Evolutionary conservation across 495 filamentous ascomycete genomes (phyloP).

Genomic region (Talaromyces nanjingensis): DNA sequence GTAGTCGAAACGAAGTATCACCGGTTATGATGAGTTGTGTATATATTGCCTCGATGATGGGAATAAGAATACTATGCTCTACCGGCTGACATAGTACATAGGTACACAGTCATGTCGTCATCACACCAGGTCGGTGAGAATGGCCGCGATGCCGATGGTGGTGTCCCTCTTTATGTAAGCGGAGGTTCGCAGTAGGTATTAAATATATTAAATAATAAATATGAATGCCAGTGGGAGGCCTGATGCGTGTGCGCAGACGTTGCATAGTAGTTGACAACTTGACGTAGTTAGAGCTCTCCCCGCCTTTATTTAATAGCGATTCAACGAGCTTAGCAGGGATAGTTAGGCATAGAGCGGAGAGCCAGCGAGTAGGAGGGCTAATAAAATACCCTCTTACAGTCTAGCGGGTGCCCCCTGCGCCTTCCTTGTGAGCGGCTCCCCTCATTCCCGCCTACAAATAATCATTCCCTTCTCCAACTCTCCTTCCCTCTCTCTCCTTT

Average conservation of each 20-base stretch:
- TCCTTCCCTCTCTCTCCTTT: slow-evolving; percentile 5
- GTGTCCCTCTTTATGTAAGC: not conserved
- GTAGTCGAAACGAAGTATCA: not conserved
- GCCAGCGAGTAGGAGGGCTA: not conserved
- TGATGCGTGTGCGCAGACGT: not conserved
- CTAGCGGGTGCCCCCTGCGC: not conserved
- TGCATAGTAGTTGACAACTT: not conserved
- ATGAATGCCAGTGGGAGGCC: not conserved
- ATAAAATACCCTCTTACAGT: not conserved
- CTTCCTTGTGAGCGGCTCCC: not conserved
- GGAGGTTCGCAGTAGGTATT: not conserved
- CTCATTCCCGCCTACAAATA: not conserved
- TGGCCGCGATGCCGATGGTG: not conserved
- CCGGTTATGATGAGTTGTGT: not conserved
- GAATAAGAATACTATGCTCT: not conserved
- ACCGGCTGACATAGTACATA: not conserved
- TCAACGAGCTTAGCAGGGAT: not conserved
- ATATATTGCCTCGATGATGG: not conserved
- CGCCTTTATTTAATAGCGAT: not conserved
- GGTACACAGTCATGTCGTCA: not conserved
- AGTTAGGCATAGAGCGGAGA: too few relatives aligned
- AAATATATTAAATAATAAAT: too few relatives aligned
- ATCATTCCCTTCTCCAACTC: not conserved
- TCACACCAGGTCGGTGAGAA: not conserved
- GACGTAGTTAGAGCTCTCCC: not conserved